Evolutionary conservation across 257 asterid genomes (phyloP).

Genomic region (Ophiorrhiza pumila): DNA sequence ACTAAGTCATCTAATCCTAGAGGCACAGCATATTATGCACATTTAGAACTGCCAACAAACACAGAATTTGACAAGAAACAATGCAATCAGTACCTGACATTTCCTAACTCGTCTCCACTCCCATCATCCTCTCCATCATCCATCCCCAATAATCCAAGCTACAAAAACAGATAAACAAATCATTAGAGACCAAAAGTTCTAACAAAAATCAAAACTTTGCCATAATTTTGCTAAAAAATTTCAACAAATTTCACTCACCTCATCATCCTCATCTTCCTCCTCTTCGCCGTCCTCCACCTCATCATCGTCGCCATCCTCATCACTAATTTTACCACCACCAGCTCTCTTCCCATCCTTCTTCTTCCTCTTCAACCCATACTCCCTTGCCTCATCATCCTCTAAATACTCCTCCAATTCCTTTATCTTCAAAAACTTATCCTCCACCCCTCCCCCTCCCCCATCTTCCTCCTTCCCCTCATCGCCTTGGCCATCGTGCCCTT

Average conservation of each 20-base stretch:
- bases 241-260: constrained; percentile 35
- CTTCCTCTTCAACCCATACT: constrained; percentile 57
- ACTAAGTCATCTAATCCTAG: neutral
- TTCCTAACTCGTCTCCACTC: constrained; percentile 40
- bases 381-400: constrained; percentile 69
- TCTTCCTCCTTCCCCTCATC: constrained; percentile 31
- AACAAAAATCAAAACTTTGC: neutral
- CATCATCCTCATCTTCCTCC: constrained; percentile 46
- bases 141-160: constrained; percentile 75
- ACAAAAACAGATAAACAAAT: constrained; percentile 20
- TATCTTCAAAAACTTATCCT: constrained; percentile 77
- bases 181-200: constrained; percentile 3
- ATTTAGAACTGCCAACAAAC: neutral
- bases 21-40: neutral
- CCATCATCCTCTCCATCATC: constrained; percentile 47
- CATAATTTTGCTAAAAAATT: constrained; percentile 7
- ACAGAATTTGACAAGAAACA: neutral
- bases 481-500: constrained; percentile 19
- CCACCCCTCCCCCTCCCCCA: constrained; percentile 44
- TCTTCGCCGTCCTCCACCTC: constrained; percentile 37
- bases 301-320: constrained; percentile 33
- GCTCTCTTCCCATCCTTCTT: constrained; percentile 40
- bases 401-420: constrained; percentile 74
- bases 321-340: constrained; percentile 26
- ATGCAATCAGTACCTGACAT: constrained; percentile 48